Evolutionary conservation across 441 rosid genomes (phyloP).

Genomic region (Adansonia grandidieri): DNA sequence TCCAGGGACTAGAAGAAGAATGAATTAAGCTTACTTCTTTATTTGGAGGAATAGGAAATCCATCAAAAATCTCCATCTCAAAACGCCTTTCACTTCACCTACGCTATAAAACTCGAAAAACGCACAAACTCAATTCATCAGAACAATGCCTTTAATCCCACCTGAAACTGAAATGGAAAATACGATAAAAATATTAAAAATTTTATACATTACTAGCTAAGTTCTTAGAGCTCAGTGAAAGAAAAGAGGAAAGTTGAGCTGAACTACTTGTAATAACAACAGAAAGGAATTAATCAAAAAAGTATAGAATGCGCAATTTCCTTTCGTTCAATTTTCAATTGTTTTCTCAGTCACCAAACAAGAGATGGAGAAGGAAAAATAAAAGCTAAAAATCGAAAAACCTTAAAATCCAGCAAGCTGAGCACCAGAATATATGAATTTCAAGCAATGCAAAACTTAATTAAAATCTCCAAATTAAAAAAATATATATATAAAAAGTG

Average conservation of each 20-base stretch:
- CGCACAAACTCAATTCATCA: conserved; percentile 39
- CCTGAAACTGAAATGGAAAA: conserved; percentile 28
- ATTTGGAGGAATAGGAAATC: conserved; percentile 87
- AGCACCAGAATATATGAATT: neutral
- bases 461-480: conserved; percentile 3
- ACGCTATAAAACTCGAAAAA: conserved; percentile 28
- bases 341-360: conserved; percentile 7
- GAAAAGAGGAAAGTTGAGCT: conserved; percentile 8
- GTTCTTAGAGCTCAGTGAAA: neutral
- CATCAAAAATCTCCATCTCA: conserved; percentile 82
- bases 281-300: neutral
- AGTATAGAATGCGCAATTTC: neutral
- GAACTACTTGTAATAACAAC: conserved; percentile 7
- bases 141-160: conserved; percentile 33
- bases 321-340: neutral
- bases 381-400: conserved; percentile 24
- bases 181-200: neutral
- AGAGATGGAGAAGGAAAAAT: neutral
- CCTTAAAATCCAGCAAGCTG: conserved; percentile 25
- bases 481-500: neutral
- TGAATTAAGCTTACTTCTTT: conserved; percentile 62
- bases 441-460: conserved; percentile 1
- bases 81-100: conserved; percentile 31
- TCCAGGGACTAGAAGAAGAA: conserved; percentile 10
- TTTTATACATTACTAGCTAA: neutral